A percentile compares a stretch with the other conserved stretches of the same genome.
Conservation (phyloP, 371 early-diverging fungal species). For the Mortierella sp. region DNA sequence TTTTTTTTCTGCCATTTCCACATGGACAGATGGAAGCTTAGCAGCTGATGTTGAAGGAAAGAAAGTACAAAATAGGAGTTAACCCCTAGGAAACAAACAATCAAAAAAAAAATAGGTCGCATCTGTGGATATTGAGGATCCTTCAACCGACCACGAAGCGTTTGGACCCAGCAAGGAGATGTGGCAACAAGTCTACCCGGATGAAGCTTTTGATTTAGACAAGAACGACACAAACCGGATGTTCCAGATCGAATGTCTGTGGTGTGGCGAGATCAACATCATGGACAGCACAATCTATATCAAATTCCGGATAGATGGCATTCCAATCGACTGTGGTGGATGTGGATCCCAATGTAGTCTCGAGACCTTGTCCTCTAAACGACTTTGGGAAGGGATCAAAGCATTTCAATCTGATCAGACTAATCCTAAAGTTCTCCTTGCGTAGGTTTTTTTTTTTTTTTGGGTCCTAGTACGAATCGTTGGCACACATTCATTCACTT, state of each 20-base stretch:
- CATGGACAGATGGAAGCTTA: no score
- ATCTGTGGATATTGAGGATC: slow-evolving; percentile 46
- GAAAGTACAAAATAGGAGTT: no score
- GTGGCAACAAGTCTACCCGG: slow-evolving; percentile 44
- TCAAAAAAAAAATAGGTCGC: slow-evolving; percentile 51
- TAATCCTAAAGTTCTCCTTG: slow-evolving; percentile 29
- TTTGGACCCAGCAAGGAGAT: slow-evolving; percentile 33
- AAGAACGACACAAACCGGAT: slow-evolving; percentile 42
- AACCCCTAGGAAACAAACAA: no score
- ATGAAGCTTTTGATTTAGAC: slow-evolving; percentile 48
- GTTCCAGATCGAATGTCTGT: slow-evolving; percentile 53
- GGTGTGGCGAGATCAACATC: slow-evolving; percentile 47
- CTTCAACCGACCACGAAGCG: slow-evolving; percentile 43
- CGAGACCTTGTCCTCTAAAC: slow-evolving; percentile 50
- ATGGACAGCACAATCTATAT: slow-evolving; percentile 54
- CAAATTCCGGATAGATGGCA: slow-evolving; percentile 51
- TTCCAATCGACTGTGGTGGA: slow-evolving; percentile 49
- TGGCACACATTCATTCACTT: no score
- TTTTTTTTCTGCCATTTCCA: slow-evolving; percentile 3
- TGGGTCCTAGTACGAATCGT: neutral
- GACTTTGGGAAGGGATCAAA: slow-evolving; percentile 50
- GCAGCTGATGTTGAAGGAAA: no score
- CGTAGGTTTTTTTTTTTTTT: slow-evolving; percentile 25
- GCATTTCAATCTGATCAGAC: slow-evolving; percentile 38
- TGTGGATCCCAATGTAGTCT: slow-evolving; percentile 49